A percentile compares a stretch with the other conserved stretches of the same genome.
Evolutionary conservation across 1,284 basidiomycete genomes (phyloP).

Genomic region (Neonothopanus nambi): DNA sequence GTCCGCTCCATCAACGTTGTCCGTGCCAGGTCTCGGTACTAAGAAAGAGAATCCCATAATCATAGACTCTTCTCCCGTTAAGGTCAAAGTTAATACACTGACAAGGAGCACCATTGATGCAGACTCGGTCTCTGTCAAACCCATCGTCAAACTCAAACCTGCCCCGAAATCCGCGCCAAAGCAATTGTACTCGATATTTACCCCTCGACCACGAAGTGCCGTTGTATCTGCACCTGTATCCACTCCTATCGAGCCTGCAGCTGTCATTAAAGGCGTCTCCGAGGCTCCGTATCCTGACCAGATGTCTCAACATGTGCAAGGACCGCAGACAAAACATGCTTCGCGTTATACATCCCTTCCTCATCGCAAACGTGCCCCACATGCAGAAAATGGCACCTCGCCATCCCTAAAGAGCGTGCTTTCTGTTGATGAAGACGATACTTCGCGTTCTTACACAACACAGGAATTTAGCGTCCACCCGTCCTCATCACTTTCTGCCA

Average conservation of each 20-base stretch:
- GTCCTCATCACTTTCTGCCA: not conserved
- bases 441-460: not conserved
- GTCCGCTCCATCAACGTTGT: no score
- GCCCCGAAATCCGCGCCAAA: not conserved
- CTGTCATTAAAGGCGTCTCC: slow-evolving; percentile 29
- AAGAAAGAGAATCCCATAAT: slow-evolving; percentile 40
- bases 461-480: not conserved
- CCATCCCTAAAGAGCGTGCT: slow-evolving; percentile 4
- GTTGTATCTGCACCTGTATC: not conserved
- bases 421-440: not conserved
- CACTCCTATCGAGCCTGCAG: not conserved
- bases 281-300: slow-evolving; percentile 50
- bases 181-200: slow-evolving; percentile 34
- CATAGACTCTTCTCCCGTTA: slow-evolving; percentile 41
- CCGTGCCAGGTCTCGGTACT: slow-evolving; percentile 1
- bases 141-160: no score
- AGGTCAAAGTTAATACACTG: slow-evolving; percentile 1
- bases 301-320: slow-evolving; percentile 64
- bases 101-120: slow-evolving; percentile 39
- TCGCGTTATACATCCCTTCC: slow-evolving; percentile 22
- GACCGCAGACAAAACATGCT: slow-evolving; percentile 41
- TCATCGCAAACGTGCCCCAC: slow-evolving; percentile 11
- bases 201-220: slow-evolving; percentile 17
- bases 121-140: slow-evolving; percentile 41
- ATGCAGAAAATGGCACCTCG: not conserved